Evolutionary conservation across 176 grass and related monocot species (phyloP).

Genomic region (Thalia dealbata): DNA sequence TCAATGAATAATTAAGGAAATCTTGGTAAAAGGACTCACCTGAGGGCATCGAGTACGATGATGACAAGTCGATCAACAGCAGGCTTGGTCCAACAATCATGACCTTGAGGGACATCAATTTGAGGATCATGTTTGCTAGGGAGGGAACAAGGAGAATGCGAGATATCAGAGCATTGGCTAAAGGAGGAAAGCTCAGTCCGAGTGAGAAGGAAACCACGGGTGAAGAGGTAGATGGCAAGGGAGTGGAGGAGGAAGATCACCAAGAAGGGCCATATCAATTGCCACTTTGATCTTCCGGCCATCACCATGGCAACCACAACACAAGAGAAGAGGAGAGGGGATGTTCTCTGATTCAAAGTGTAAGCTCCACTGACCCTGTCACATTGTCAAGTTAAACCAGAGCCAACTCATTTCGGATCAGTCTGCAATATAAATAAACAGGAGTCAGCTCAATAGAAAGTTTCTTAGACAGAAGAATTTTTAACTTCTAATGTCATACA

Average conservation of each 20-base stretch:
- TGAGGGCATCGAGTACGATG: slow-evolving; percentile 73
- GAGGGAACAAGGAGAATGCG: slow-evolving; percentile 9
- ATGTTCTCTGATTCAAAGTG: no score
- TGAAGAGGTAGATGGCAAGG: slow-evolving; percentile 64
- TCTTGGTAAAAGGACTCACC: slow-evolving; percentile 21
- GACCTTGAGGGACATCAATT: not conserved
- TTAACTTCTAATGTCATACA: no score
- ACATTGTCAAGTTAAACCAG: no score
- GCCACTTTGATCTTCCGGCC: slow-evolving; percentile 3
- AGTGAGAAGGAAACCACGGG: slow-evolving; percentile 91
- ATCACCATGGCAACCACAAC: not conserved
- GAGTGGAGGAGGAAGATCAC: slow-evolving; percentile 44
- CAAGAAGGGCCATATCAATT: slow-evolving; percentile 23
- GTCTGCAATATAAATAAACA: no score
- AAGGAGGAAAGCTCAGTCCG: slow-evolving; percentile 76
- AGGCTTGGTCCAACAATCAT: slow-evolving; percentile 45
- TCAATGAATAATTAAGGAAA: not conserved
- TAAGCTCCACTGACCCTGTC: no score
- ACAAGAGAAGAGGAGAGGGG: not conserved
- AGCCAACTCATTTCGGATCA: no score
- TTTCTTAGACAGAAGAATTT: no score
- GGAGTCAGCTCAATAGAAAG: no score
- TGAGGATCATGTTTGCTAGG: not conserved
- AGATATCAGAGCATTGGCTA: slow-evolving; percentile 51
- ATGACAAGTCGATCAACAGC: slow-evolving; percentile 61